Percentiles rank a stretch among this genome's conserved stretches.
Evolutionary conservation across 768 basidiomycete species (phyloP).

Genomic region (Omphalotus guepiniiformis): DNA sequence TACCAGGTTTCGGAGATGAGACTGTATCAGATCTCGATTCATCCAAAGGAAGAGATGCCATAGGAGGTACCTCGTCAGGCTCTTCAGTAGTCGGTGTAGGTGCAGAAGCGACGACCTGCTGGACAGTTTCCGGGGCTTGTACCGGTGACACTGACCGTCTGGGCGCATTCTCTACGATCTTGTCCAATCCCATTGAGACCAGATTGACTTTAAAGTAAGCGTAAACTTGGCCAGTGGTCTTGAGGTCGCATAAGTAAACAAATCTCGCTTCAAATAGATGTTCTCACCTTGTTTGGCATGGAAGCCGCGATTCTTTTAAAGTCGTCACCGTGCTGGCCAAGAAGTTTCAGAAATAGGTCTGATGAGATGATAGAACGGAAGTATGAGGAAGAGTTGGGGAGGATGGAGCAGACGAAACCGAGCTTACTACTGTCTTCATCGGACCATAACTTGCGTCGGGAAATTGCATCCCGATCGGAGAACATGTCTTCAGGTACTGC

Average conservation of each 20-base stretch:
- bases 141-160: neutral
- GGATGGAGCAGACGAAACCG: no score
- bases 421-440: conserved; percentile 61
- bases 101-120: neutral
- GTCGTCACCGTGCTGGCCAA: conserved; percentile 61
- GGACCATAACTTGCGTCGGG: conserved; percentile 44
- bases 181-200: conserved; percentile 35
- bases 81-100: no score
- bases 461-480: conserved; percentile 20
- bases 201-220: conserved; percentile 46
- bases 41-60: neutral
- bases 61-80: neutral
- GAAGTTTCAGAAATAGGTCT: conserved; percentile 52
- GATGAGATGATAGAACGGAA: conserved; percentile 5
- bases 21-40: neutral
- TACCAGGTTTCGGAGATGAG: neutral
- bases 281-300: conserved; percentile 56
- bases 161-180: conserved; percentile 26
- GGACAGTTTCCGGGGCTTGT: neutral
- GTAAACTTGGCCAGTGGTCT: conserved; percentile 37
- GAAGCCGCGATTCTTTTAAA: conserved; percentile 66
- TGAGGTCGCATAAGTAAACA: neutral
- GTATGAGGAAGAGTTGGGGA: neutral
- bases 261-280: neutral
- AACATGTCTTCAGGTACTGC: conserved; percentile 1